Percentiles rank a stretch among this genome's conserved stretches.
Evolutionary conservation across 768 basidiomycete genomes (phyloP).

Genomic region (Rhodotorula sphaerocarpa): DNA sequence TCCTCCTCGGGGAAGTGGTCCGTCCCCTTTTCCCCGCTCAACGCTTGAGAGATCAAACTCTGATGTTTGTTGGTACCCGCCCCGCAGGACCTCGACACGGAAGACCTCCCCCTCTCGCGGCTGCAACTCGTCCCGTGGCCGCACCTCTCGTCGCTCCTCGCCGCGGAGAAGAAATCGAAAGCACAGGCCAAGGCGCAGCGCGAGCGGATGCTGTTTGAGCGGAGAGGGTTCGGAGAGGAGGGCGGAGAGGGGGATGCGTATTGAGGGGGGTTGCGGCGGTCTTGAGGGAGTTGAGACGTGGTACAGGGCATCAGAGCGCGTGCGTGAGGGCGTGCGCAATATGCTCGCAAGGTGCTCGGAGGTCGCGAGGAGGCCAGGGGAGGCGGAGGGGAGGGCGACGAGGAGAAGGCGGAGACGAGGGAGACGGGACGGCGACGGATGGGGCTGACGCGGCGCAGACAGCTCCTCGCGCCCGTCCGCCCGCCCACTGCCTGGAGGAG

Average conservation of each 20-base stretch:
- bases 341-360: too few species aligned
- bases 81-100: slow-evolving; percentile 75
- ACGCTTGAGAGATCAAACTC: neutral
- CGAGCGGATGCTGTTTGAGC: slow-evolving; percentile 69
- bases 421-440: too few species aligned
- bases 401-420: neutral
- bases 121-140: slow-evolving; percentile 65
- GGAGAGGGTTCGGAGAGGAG: slow-evolving; percentile 86
- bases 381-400: neutral
- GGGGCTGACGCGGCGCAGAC: too few species aligned
- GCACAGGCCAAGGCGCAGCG: slow-evolving; percentile 44
- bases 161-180: slow-evolving; percentile 57
- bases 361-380: neutral
- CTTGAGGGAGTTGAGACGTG: too few species aligned
- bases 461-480: neutral
- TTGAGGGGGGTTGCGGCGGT: slow-evolving; percentile 44
- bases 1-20: slow-evolving; percentile 91
- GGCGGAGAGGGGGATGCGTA: slow-evolving; percentile 96
- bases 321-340: too few species aligned
- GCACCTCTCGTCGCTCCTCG: slow-evolving; percentile 65
- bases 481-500: too few species aligned
- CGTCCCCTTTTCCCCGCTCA: slow-evolving; percentile 43
- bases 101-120: slow-evolving; percentile 70
- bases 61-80: neutral
- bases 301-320: too few species aligned